Conservation (phyloP, 1,284 basidiomycete genomes). For the Peniophora sp. region DNA sequence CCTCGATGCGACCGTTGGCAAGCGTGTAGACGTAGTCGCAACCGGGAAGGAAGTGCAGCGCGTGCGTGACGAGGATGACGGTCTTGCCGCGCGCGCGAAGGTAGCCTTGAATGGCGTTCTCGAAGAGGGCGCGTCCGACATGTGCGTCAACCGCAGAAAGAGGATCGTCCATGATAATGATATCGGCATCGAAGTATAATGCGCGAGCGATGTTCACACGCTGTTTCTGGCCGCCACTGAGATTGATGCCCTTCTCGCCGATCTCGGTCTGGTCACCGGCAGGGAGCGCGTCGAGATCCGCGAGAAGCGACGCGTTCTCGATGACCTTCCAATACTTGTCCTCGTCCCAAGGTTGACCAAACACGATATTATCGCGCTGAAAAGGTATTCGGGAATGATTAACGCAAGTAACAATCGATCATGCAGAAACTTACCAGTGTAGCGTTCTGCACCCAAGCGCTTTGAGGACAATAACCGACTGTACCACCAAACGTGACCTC, state of each 20-base stretch:
- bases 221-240: slow-evolving; percentile 79
- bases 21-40: slow-evolving; percentile 72
- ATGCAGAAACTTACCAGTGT: slow-evolving; percentile 39
- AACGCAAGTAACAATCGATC: slow-evolving; percentile 12
- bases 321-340: slow-evolving; percentile 62
- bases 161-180: slow-evolving; percentile 84
- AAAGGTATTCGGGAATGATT: neutral
- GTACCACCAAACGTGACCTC: slow-evolving; percentile 57
- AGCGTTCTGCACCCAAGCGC: slow-evolving; percentile 86
- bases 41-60: slow-evolving; percentile 72
- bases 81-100: slow-evolving; percentile 50
- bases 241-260: slow-evolving; percentile 53
- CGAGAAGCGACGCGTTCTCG: slow-evolving; percentile 49
- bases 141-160: slow-evolving; percentile 78
- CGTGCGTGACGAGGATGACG: slow-evolving; percentile 79
- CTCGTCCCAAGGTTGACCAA: slow-evolving; percentile 64
- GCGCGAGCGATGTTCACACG: slow-evolving; percentile 74
- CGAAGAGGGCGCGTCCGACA: slow-evolving; percentile 82
- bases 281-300: slow-evolving; percentile 76
- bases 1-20: slow-evolving; percentile 65
- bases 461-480: slow-evolving; percentile 79
- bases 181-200: slow-evolving; percentile 79
- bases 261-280: slow-evolving; percentile 76
- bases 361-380: slow-evolving; percentile 56
- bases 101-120: slow-evolving; percentile 68